These are phyloP conservation scores for Odontarrhena argentea DNA, from an alignment of 345 rosid species.

Conservation along the genomic window DNA sequence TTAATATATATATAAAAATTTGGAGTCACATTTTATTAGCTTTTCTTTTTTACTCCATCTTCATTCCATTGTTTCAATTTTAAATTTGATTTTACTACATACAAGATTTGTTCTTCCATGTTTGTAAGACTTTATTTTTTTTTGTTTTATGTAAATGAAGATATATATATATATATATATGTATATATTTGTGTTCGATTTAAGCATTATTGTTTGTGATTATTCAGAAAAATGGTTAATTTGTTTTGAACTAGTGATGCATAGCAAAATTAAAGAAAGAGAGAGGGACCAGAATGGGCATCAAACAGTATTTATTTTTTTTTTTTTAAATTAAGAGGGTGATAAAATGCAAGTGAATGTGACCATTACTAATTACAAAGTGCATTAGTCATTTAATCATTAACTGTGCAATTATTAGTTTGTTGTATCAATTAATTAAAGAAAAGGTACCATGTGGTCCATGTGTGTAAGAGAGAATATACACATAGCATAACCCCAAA, in stretches of 20 bases:
- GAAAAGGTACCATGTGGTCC: slow-evolving; percentile 33
- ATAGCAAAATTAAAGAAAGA: no score
- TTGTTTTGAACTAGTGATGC: background rate
- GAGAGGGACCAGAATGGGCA: background rate
- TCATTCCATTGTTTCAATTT: slow-evolving; percentile 23
- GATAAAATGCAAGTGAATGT: slow-evolving; percentile 24
- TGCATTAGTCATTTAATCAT: slow-evolving; percentile 23
- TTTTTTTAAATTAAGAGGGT: background rate
- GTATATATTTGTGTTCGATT: slow-evolving; percentile 7
- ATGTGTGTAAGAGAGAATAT: slow-evolving; percentile 27
- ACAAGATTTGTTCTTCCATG: slow-evolving; percentile 18
- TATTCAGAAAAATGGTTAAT: slow-evolving; percentile 1
- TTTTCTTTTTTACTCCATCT: background rate
- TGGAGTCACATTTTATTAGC: slow-evolving; percentile 5
- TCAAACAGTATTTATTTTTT: background rate
- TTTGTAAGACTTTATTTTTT: slow-evolving; percentile 14
- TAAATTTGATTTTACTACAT: slow-evolving; percentile 26
- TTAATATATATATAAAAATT: background rate
- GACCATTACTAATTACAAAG: slow-evolving; percentile 3
- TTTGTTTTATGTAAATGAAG: slow-evolving; percentile 38
- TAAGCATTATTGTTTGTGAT: slow-evolving; percentile 15
- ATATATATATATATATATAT: slow-evolving; percentile 7
- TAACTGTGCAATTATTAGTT: background rate
- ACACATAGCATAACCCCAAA: background rate
- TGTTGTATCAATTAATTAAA: slow-evolving; percentile 21